phyloP scores from a whole-genome alignment of 2,329 filamentous ascomycete species.

The Fusarium gaditjirri region DNA sequence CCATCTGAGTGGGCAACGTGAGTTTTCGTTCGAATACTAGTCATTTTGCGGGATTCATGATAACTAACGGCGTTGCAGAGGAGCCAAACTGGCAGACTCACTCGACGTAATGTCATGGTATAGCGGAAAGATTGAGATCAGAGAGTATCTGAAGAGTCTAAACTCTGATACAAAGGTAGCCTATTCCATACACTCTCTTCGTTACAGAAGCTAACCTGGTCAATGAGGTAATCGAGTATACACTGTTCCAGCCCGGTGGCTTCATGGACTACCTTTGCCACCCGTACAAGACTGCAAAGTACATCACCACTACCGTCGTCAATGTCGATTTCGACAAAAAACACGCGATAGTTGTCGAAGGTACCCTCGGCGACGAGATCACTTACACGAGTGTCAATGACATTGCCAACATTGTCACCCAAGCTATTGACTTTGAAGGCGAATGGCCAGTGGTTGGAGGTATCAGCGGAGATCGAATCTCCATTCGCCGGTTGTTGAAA shows the following conservation, averaged over 20 bases:
- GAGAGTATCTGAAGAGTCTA: neutral
- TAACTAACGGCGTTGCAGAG: neutral
- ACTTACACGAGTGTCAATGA: neutral
- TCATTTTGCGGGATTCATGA: no score
- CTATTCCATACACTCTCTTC: no score
- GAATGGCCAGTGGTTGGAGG: neutral
- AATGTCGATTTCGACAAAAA: neutral
- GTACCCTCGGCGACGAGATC: neutral
- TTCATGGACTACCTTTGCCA: slow-evolving; percentile 20
- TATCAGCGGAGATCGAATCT: neutral
- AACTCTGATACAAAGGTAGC: neutral
- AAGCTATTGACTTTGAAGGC: neutral
- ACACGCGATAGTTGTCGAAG: neutral
- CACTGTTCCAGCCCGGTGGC: neutral
- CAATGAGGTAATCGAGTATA: slow-evolving; percentile 1
- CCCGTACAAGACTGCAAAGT: neutral
- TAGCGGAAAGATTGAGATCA: slow-evolving; percentile 1
- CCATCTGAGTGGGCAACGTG: slow-evolving; percentile 14
- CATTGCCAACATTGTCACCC: neutral
- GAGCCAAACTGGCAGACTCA: neutral
- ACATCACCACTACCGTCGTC: neutral
- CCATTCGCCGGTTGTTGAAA: neutral
- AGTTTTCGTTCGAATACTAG: neutral
- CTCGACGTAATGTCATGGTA: slow-evolving; percentile 10
- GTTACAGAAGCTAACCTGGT: fast-evolving